Conservation (phyloP, 2,329 filamentous ascomycete species). For the Blastomyces silverae region DNA sequence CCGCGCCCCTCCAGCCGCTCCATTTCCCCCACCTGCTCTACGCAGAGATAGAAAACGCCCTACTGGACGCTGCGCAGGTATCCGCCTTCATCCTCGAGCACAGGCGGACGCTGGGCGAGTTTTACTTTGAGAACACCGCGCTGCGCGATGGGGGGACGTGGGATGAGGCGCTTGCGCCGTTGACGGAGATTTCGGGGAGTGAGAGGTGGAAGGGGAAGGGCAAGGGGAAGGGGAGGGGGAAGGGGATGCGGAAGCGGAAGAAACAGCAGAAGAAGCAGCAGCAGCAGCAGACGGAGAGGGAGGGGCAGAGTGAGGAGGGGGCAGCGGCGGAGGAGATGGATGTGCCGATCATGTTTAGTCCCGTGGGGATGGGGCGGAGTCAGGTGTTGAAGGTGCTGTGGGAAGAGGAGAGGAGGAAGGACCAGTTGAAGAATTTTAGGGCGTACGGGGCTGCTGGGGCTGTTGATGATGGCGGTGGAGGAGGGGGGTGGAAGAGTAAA, state of each 20-base stretch:
- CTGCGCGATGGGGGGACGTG: constrained; percentile 62
- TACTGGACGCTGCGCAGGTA: constrained; percentile 65
- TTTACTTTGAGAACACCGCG: constrained; percentile 70
- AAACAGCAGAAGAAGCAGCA: constrained; percentile 23
- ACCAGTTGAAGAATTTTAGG: constrained; percentile 17
- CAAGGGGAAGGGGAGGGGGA: constrained; percentile 35
- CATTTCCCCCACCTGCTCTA: constrained; percentile 61
- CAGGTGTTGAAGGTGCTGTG: constrained; percentile 27
- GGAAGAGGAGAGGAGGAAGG: constrained; percentile 24
- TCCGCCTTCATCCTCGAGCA: constrained; percentile 62
- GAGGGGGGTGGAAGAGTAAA: not conserved
- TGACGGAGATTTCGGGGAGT: constrained; percentile 43
- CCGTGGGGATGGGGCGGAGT: constrained; percentile 23
- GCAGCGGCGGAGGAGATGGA: constrained; percentile 30
- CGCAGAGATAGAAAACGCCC: constrained; percentile 65
- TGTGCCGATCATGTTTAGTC: constrained; percentile 35
- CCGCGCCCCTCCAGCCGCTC: constrained; percentile 50
- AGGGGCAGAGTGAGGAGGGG: no score
- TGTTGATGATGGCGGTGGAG: not conserved
- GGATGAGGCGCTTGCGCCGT: constrained; percentile 72
- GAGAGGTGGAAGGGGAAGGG: constrained; percentile 36
- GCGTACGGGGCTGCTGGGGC: constrained; percentile 16
- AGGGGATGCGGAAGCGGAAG: constrained; percentile 28
- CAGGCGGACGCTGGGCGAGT: constrained; percentile 61
- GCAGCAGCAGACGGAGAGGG: constrained; percentile 18